Evolutionary conservation across 495 filamentous ascomycete genomes (phyloP).

Genomic region (Geopyxis carbonaria): DNA sequence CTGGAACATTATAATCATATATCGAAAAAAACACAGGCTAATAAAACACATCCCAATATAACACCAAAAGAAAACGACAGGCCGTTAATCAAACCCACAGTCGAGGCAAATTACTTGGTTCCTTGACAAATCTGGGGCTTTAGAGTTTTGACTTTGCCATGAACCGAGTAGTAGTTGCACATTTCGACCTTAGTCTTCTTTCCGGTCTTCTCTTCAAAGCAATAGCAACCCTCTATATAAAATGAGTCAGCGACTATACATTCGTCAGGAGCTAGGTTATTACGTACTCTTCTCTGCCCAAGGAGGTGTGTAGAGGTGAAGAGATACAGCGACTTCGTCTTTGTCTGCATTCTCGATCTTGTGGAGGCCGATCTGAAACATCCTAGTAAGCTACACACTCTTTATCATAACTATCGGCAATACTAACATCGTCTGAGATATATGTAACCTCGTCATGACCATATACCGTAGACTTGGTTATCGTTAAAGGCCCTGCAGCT

Average conservation of each 20-base stretch:
- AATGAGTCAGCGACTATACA: not conserved
- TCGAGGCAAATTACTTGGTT: not conserved
- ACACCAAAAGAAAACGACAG: not conserved
- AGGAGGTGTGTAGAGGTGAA: slow-evolving; percentile 84
- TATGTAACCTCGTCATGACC: slow-evolving; percentile 55
- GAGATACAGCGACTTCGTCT: slow-evolving; percentile 58
- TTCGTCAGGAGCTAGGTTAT: not conserved
- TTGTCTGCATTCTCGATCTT: slow-evolving; percentile 56
- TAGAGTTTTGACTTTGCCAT: slow-evolving; percentile 27
- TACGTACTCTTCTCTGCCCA: slow-evolving; percentile 40
- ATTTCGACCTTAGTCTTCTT: slow-evolving; percentile 51
- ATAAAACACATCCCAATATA: not conserved
- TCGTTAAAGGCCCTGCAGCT: slow-evolving; percentile 33
- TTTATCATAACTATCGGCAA: not conserved
- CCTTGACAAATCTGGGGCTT: not conserved
- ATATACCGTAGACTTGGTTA: slow-evolving; percentile 38
- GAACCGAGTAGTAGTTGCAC: slow-evolving; percentile 44
- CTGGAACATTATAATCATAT: no score
- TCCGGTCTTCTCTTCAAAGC: slow-evolving; percentile 51
- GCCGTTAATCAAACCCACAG: not conserved
- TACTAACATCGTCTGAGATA: slow-evolving; percentile 53
- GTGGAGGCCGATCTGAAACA: slow-evolving; percentile 55
- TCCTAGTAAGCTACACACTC: not conserved
- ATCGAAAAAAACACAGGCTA: no score
- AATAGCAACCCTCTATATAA: slow-evolving; percentile 35